Conservation (phyloP, 1,139 yeast genomes). For the Zygoascus hellenicus region DNA sequence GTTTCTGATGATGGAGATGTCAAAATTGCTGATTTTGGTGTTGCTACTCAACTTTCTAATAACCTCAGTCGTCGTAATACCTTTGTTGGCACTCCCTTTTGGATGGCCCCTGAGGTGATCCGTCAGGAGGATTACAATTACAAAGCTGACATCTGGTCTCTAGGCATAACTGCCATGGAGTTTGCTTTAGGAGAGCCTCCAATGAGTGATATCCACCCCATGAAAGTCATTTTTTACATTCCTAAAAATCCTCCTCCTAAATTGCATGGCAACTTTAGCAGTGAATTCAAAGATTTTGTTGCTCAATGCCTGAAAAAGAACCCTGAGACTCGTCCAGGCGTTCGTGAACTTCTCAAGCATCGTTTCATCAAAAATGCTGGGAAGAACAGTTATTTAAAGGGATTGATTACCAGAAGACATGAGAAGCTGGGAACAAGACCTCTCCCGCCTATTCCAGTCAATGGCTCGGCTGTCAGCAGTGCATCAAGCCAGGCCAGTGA, state of each 20-base stretch:
- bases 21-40: conserved; percentile 94
- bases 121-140: conserved; percentile 80
- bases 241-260: conserved; percentile 50
- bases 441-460: conserved; percentile 15
- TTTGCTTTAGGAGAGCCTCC: conserved; percentile 84
- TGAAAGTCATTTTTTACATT: conserved; percentile 65
- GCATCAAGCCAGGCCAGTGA: conserved; percentile 9
- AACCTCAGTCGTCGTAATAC: conserved; percentile 76
- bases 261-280: conserved; percentile 41
- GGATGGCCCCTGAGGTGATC: conserved; percentile 99
- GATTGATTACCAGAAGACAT: conserved; percentile 26
- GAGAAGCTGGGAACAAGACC: conserved; percentile 14
- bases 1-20: conserved; percentile 68
- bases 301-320: conserved; percentile 57
- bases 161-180: conserved; percentile 87
- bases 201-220: conserved; percentile 63
- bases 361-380: conserved; percentile 50
- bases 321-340: conserved; percentile 54
- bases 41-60: conserved; percentile 79
- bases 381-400: conserved; percentile 31
- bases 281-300: conserved; percentile 57
- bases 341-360: conserved; percentile 53
- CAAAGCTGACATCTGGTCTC: conserved; percentile 92
- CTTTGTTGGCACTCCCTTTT: conserved; percentile 96
- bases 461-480: conserved; percentile 21